phyloP scores from a whole-genome alignment of 768 basidiomycete species.

The Auricularia cornea region DNA sequence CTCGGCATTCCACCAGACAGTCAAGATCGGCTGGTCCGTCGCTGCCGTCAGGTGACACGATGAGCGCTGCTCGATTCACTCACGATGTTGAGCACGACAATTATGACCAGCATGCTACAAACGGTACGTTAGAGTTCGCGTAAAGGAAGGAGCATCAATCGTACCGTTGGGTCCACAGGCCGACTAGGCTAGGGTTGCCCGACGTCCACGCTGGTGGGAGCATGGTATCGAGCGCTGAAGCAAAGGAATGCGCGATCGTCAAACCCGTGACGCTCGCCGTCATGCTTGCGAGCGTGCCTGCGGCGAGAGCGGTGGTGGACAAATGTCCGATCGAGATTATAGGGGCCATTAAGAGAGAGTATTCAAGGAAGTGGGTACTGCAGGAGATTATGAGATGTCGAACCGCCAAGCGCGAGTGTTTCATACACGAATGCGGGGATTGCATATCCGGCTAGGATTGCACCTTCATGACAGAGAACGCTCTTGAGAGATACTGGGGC shows the following conservation, averaged over 20 bases:
- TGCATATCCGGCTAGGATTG: slow-evolving; percentile 53
- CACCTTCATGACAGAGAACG: slow-evolving; percentile 45
- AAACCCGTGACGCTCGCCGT: slow-evolving; percentile 65
- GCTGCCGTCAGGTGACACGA: too few relatives aligned
- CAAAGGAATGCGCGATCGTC: slow-evolving; percentile 74
- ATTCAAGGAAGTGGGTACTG: slow-evolving; percentile 77
- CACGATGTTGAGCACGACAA: not conserved
- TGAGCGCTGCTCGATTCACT: too few relatives aligned
- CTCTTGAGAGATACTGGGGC: too few relatives aligned
- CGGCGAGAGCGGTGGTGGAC: slow-evolving; percentile 83
- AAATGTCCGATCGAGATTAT: slow-evolving; percentile 87
- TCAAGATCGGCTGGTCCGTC: slow-evolving; percentile 38
- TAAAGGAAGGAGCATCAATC: slow-evolving; percentile 19
- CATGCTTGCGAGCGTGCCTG: slow-evolving; percentile 67
- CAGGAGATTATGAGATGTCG: slow-evolving; percentile 3
- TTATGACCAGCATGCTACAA: not conserved
- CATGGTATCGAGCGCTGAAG: slow-evolving; percentile 84
- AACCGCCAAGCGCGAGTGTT: not conserved
- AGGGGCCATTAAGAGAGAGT: slow-evolving; percentile 73
- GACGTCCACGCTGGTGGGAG: slow-evolving; percentile 95
- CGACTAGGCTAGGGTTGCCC: slow-evolving; percentile 70
- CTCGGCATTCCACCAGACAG: slow-evolving; percentile 82
- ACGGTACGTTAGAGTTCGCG: too few relatives aligned
- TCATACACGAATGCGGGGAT: slow-evolving; percentile 64
- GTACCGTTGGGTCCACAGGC: slow-evolving; percentile 85